Conservation (phyloP, 441 rosid species). For the Codiaeum variegatum region DNA sequence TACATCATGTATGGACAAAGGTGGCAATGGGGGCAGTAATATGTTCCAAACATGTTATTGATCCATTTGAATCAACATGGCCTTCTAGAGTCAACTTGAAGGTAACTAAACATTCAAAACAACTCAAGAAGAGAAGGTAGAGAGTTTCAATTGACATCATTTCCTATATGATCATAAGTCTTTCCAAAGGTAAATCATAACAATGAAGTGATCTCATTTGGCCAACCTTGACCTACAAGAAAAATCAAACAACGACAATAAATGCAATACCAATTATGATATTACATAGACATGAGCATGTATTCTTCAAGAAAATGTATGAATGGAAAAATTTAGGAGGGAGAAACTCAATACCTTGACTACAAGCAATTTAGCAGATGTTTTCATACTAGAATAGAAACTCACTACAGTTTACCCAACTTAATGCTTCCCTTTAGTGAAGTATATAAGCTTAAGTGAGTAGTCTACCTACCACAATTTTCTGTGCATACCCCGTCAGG, state of each 20-base stretch:
- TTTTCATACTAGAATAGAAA: background rate
- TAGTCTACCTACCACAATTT: constrained; percentile 36
- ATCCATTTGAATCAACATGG: background rate
- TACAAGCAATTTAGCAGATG: background rate
- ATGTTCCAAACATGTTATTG: background rate
- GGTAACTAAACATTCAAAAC: background rate
- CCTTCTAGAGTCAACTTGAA: background rate
- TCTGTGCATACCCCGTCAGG: constrained; percentile 26
- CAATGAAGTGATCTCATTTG: background rate
- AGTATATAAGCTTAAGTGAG: constrained; percentile 6
- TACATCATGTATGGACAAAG: background rate
- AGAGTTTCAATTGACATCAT: background rate
- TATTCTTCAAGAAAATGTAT: background rate
- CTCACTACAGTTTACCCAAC: background rate
- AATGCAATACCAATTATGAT: background rate
- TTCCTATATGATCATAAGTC: background rate
- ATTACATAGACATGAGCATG: background rate
- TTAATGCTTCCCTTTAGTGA: background rate
- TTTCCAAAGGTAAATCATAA: background rate
- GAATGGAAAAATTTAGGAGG: background rate
- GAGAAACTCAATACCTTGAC: background rate
- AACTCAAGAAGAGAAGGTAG: background rate
- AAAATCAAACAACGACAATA: background rate
- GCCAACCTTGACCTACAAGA: background rate
- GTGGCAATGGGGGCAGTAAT: background rate